Conservation (phyloP, 2,329 filamentous ascomycete species). For the Pseudogymnoascus sp. region DNA sequence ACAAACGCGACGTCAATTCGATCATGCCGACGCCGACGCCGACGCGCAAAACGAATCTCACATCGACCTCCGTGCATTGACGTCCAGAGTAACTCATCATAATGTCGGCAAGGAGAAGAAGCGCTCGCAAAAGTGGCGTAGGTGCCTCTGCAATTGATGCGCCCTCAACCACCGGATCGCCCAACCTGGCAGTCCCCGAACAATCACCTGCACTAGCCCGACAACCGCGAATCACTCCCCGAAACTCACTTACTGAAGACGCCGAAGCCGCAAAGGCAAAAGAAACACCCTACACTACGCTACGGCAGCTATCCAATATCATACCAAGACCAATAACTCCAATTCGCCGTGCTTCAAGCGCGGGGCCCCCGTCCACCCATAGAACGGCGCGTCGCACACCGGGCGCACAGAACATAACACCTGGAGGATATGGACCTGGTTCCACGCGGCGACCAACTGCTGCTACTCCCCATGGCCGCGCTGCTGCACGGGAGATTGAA, state of each 20-base stretch:
- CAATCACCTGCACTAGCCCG: constrained; percentile 2
- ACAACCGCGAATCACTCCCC: constrained; percentile 21
- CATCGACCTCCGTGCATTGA: background rate
- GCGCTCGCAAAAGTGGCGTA: background rate
- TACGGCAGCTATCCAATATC: constrained; percentile 21
- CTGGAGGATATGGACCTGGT: constrained; percentile 18
- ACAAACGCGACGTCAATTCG: constrained; percentile 1
- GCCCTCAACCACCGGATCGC: background rate
- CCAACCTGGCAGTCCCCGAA: background rate
- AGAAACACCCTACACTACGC: constrained; percentile 23
- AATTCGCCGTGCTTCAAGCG: constrained; percentile 25
- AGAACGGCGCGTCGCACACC: constrained; percentile 24
- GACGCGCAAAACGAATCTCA: constrained; percentile 6
- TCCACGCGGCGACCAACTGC: constrained; percentile 22
- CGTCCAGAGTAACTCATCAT: background rate
- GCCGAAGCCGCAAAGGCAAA: constrained; percentile 13
- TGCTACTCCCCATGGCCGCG: constrained; percentile 52
- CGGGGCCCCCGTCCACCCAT: constrained; percentile 23
- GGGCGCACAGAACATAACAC: constrained; percentile 21
- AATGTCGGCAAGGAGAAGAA: constrained; percentile 5
- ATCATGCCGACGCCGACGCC: constrained; percentile 6
- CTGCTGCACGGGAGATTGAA: constrained; percentile 51
- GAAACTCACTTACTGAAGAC: constrained; percentile 20
- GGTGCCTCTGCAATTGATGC: background rate
- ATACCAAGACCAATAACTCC: constrained; percentile 27